These are phyloP conservation scores for Clitopilus hobsonii DNA, from an alignment of 768 basidiomycete genomes.

Conservation along the genomic window DNA sequence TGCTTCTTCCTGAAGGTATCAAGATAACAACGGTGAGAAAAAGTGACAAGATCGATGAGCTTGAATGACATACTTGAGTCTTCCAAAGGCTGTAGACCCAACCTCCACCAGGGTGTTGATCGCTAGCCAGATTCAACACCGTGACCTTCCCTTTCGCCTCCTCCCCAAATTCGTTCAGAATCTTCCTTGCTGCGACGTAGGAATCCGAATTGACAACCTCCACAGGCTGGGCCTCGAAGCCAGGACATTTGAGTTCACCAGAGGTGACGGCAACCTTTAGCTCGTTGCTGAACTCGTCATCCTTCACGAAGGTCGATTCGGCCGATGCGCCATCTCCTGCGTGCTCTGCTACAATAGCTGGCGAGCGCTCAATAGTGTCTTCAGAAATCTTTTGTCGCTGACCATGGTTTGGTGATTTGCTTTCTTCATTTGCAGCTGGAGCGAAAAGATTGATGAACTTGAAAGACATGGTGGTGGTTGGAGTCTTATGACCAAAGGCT, in stretches of 20 bases:
- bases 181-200: slow-evolving; percentile 27
- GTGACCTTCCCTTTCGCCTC: slow-evolving; percentile 22
- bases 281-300: slow-evolving; percentile 12
- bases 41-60: background rate
- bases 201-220: slow-evolving; percentile 30
- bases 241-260: slow-evolving; percentile 6
- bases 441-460: background rate
- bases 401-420: background rate
- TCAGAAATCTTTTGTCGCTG: slow-evolving; percentile 12
- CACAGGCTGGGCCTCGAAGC: slow-evolving; percentile 14
- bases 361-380: slow-evolving; percentile 23
- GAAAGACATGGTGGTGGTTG: background rate
- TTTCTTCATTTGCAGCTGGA: background rate
- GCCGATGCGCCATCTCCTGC: slow-evolving; percentile 22
- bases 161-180: slow-evolving; percentile 19
- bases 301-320: slow-evolving; percentile 21
- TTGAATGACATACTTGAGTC: slow-evolving; percentile 23
- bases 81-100: slow-evolving; percentile 22
- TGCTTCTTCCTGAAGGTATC: slow-evolving; percentile 37
- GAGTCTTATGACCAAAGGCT: background rate
- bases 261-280: slow-evolving; percentile 18
- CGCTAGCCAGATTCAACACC: slow-evolving; percentile 37
- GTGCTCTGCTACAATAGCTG: slow-evolving; percentile 20
- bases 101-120: slow-evolving; percentile 24
- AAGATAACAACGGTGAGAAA: background rate